These are phyloP conservation scores for Hypocreales sp. DNA, from an alignment of 2,329 filamentous ascomycete genomes.

Conservation along the genomic window DNA sequence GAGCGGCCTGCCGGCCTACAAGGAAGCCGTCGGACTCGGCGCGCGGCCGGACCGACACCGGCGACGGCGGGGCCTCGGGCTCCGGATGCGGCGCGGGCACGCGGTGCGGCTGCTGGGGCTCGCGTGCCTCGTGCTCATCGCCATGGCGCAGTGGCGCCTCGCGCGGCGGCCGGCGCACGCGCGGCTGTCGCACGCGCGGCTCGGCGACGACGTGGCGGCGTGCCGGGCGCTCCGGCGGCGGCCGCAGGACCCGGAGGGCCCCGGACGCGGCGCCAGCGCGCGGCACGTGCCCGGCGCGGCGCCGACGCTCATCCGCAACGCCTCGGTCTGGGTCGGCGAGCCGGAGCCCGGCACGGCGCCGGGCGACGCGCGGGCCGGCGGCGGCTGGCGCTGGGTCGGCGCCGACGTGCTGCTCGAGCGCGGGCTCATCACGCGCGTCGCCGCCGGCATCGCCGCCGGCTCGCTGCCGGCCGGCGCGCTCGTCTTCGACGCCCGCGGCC, in stretches of 20 bases:
- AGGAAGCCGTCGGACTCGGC: no score
- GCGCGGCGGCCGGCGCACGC: slow-evolving; percentile 12
- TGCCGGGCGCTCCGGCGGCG: slow-evolving; percentile 39
- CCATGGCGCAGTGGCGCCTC: slow-evolving; percentile 32
- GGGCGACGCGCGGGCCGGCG: slow-evolving; percentile 36
- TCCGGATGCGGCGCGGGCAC: no score
- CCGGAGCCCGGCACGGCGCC: slow-evolving; percentile 26
- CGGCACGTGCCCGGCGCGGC: slow-evolving; percentile 42
- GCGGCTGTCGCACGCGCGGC: slow-evolving; percentile 33
- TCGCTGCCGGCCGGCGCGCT: slow-evolving; percentile 30
- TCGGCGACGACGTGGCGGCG: slow-evolving; percentile 36
- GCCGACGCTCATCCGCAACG: slow-evolving; percentile 49
- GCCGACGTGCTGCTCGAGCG: slow-evolving; percentile 46
- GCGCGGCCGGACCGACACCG: no score
- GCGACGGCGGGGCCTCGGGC: no score
- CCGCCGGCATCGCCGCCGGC: slow-evolving; percentile 22
- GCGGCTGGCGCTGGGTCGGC: slow-evolving; percentile 42
- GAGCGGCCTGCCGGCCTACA: no score
- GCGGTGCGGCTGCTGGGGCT: slow-evolving; percentile 21
- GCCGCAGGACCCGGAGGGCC: slow-evolving; percentile 38
- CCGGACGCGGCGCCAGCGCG: slow-evolving; percentile 42
- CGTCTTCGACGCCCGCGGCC: slow-evolving; percentile 42
- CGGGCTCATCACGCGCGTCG: slow-evolving; percentile 44
- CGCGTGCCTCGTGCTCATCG: slow-evolving; percentile 33
- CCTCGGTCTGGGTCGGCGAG: slow-evolving; percentile 51